A percentile compares a stretch with the other conserved stretches of the same genome.
Evolutionary conservation across 768 basidiomycete genomes (phyloP).

Genomic region (Fomitopsis pulvina): DNA sequence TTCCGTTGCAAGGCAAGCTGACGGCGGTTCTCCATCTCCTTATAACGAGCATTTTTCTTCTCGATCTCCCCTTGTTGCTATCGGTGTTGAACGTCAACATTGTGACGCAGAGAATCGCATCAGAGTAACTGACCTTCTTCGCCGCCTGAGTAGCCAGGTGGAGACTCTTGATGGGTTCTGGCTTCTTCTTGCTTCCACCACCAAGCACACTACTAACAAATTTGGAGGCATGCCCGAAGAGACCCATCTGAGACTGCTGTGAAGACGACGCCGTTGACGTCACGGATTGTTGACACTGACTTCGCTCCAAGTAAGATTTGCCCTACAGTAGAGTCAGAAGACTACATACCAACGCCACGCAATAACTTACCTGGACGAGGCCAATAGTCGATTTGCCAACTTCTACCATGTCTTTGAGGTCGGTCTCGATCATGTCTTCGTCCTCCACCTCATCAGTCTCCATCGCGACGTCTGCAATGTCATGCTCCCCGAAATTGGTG

Average conservation of each 20-base stretch:
- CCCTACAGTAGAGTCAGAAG: background rate
- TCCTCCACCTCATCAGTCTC: slow-evolving; percentile 27
- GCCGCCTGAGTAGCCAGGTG: slow-evolving; percentile 79
- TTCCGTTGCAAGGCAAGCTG: slow-evolving; percentile 66
- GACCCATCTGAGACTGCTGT: slow-evolving; percentile 43
- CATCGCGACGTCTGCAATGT: slow-evolving; percentile 32
- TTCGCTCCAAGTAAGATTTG: slow-evolving; percentile 19
- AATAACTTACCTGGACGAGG: slow-evolving; percentile 22
- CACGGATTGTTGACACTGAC: slow-evolving; percentile 51
- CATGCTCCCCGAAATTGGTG: slow-evolving; percentile 11
- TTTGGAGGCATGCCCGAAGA: slow-evolving; percentile 67
- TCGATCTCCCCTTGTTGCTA: slow-evolving; percentile 90
- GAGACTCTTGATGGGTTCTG: slow-evolving; percentile 66
- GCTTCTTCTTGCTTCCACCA: slow-evolving; percentile 60
- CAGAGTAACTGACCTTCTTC: slow-evolving; percentile 68
- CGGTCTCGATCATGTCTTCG: slow-evolving; percentile 29
- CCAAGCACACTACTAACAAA: slow-evolving; percentile 63
- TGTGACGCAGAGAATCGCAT: background rate
- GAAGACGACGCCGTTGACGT: slow-evolving; percentile 32
- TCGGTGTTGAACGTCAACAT: background rate
- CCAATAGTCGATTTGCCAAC: slow-evolving; percentile 30
- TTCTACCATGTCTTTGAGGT: slow-evolving; percentile 36
- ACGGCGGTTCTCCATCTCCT: slow-evolving; percentile 81
- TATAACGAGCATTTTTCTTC: slow-evolving; percentile 66
- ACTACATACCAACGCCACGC: slow-evolving; percentile 5